Evolutionary conservation across 2,329 filamentous ascomycete species (phyloP), one percentile per base, ranked within the genome.

Genomic region (Epichloe gansuensis): DNA sequence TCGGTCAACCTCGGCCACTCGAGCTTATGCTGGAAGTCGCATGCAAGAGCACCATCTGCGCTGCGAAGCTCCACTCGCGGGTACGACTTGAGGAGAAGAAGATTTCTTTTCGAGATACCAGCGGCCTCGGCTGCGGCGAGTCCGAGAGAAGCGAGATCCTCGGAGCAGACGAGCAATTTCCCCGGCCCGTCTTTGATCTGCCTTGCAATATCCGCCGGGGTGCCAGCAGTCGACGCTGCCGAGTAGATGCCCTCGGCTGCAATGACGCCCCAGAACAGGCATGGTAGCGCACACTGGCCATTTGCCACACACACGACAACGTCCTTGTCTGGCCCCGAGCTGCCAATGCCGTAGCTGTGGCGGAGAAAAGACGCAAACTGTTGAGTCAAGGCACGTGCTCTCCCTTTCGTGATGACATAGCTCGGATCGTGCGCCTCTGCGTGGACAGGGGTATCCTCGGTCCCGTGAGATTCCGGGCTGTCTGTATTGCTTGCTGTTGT

Each of bases 241-340:
- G 76, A 77, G 57, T 78, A 82, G 27, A 83, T 71, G 17, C 78
- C 80, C 1, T 74, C 78, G 2, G 78, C 77, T 3, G 76, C 79
- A 45, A 83, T 68, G 50, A 80, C 72, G 13, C 73, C 75, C 56
- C 72, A 82, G 59, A 79, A 77, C 1, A 79, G 56, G 12, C 73
- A 68, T 0, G 77, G 72, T 0, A 82, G 66, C 5, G 80, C 67
- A 45, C 73, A 73, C 56, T 82, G 75, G 2, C 80, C 80, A 0
- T 74, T 73, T 1, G 75, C 78, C 31, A 82, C 73, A 17, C 74
- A 70, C 4, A 80, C 74, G 13, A 81, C 74, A 4, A 81, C 73
- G 56, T 81, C 75, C 49, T 70, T 70, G 38, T 67, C 71, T 0
- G 72, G 67, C 0, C 77, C 76, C 12, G 68, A 52, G 3, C 61